Conservation (phyloP, 2,329 filamentous ascomycete species). For the Colletotrichum tropicicola region DNA sequence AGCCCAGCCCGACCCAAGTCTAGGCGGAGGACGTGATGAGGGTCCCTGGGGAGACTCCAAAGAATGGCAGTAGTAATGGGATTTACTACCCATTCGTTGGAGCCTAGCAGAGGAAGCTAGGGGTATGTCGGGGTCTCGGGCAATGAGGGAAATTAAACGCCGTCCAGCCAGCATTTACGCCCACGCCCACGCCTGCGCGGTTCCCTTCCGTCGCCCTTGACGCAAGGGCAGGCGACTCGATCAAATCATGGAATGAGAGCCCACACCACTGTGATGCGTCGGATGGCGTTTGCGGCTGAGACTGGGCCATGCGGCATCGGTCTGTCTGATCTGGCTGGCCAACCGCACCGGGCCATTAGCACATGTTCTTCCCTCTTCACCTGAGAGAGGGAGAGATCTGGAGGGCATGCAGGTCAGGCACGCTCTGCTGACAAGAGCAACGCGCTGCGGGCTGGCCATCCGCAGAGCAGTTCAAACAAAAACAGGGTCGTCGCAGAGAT, state of each 20-base stretch:
- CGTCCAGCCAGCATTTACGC: constrained; percentile 2
- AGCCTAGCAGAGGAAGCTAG: constrained; percentile 10
- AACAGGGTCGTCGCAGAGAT: not conserved
- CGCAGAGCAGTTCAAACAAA: not conserved
- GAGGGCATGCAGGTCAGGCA: not conserved
- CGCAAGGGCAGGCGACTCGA: not conserved
- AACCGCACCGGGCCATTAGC: not conserved
- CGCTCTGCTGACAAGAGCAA: not conserved
- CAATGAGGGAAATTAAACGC: constrained; percentile 17
- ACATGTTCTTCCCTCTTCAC: not conserved
- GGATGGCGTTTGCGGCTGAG: constrained; percentile 30
- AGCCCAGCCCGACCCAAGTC: constrained; percentile 9
- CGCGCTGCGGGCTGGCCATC: not conserved
- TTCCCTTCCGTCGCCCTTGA: constrained; percentile 16
- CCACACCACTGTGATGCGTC: constrained; percentile 7
- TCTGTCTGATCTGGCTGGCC: not conserved
- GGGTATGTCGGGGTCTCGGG: constrained; percentile 2
- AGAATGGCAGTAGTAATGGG: not conserved
- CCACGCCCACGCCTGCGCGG: not conserved
- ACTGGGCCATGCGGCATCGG: not conserved
- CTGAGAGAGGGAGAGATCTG: not conserved
- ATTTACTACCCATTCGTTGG: constrained; percentile 2
- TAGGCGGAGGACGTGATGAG: not conserved
- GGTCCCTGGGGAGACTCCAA: not conserved
- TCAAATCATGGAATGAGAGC: constrained; percentile 5